Evolutionary conservation across 805 yeast species (phyloP).

Genomic region (Lachancea fermentati): DNA sequence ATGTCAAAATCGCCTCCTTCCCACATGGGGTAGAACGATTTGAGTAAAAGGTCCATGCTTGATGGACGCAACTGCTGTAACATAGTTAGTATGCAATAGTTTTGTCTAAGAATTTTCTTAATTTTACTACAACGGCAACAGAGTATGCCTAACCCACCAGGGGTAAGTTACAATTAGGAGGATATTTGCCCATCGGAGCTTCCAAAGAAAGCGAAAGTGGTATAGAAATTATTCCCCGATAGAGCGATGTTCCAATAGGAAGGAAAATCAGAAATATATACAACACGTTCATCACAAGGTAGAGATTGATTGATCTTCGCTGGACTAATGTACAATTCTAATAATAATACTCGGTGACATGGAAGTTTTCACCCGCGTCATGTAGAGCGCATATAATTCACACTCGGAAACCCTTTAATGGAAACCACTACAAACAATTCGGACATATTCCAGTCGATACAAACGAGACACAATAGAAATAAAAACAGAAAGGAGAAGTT

Average conservation of each 20-base stretch:
- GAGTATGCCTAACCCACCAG: background rate
- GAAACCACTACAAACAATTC: slow-evolving; percentile 10
- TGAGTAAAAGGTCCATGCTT: background rate
- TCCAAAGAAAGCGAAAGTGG: background rate
- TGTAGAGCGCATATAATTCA: slow-evolving; percentile 1
- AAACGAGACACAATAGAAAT: slow-evolving; percentile 9
- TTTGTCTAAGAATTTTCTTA: background rate
- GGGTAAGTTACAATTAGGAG: background rate
- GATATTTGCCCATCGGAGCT: background rate
- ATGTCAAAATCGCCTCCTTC: background rate
- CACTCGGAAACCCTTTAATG: slow-evolving; percentile 5
- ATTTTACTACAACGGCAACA: background rate
- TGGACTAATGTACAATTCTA: background rate
- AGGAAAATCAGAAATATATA: background rate
- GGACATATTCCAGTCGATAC: slow-evolving; percentile 10
- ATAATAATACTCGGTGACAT: background rate
- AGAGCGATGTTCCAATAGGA: background rate
- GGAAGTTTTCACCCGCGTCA: background rate
- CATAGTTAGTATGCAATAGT: background rate
- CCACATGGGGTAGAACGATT: background rate
- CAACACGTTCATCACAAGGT: background rate
- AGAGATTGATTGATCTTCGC: background rate
- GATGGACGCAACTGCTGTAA: background rate
- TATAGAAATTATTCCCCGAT: background rate
- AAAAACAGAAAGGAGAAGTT: background rate